Evolutionary conservation across 768 basidiomycete species (phyloP), one percentile per base, ranked within the genome.

Genomic region (Tylopilus felleus): DNA sequence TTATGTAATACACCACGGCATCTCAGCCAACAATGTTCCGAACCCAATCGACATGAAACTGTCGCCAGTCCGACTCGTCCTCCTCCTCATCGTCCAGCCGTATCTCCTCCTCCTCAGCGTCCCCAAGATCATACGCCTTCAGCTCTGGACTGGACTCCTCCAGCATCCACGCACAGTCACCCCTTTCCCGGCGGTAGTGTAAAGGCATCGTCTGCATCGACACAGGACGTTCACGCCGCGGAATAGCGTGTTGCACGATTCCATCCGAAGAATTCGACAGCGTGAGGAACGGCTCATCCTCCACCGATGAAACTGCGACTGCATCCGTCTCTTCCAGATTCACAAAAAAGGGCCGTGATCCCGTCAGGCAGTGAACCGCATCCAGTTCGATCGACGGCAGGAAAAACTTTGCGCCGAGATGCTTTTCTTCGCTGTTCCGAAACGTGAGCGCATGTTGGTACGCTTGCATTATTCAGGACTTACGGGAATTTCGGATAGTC

Each of bases 11-110:
- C 21, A 42, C 9, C 0, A 29, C 29, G 8, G 7, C 29, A 16
- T 45, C 33, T 33, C 33, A 33, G 33, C n/a, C 44, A 60, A 1
- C 35, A 19, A 66, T 50, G 23, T 52, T 59, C 27, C 43, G 55
- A 3, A 71, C 47, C 58, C 80, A 70, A 45, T 81, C 77, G 17
- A 73, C 69, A 57, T 83, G 81, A 51, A 83, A 83, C 63, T 81
- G 76, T 5, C 80, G 74, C 82, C 82, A 84, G 63, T 84, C 49
- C 22, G 13, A 38, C 38, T 52, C 63, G 29, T n/a, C n/a, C n/a
- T 19, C 38, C 38, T 19, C 38, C 16, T 38, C 35, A 6, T 57
- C 49, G 12, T 52, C 47, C 46, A 52, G 5, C 19, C 52, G 33
- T 3, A 27, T 16, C 5, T 78, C 74, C 36, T 69, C 65, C 1